Conservation (phyloP, 257 asterid genomes). For the Thymus mandschuricus region DNA sequence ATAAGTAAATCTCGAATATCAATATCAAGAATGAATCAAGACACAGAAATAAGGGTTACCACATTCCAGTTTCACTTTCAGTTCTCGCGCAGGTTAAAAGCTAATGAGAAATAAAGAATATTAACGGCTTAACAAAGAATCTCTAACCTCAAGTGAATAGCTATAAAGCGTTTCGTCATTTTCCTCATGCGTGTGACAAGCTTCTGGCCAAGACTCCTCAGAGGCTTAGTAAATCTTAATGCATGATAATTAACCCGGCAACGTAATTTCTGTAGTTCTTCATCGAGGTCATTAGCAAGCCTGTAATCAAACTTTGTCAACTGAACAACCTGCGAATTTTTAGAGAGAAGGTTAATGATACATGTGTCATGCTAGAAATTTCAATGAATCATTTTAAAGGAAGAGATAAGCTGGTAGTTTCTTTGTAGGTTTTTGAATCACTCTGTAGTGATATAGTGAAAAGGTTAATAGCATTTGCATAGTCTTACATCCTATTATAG, state of each 20-base stretch:
- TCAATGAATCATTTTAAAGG: conserved; percentile 14
- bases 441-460: background rate
- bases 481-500: conserved; percentile 11
- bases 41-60: background rate
- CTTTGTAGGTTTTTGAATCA: background rate
- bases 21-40: conserved; percentile 5
- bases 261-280: conserved; percentile 85
- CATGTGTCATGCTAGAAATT: conserved; percentile 25
- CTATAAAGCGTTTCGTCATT: conserved; percentile 84
- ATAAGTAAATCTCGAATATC: background rate
- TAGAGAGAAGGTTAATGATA: conserved; percentile 25
- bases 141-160: conserved; percentile 90
- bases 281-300: conserved; percentile 87
- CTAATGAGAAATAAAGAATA: conserved; percentile 18
- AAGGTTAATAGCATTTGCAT: background rate
- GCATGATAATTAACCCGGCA: conserved; percentile 97
- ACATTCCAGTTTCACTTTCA: conserved; percentile 15
- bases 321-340: conserved; percentile 86
- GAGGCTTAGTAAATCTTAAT: conserved; percentile 83
- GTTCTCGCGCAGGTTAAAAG: conserved; percentile 29
- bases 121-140: conserved; percentile 18
- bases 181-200: conserved; percentile 81
- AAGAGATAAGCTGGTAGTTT: conserved; percentile 1
- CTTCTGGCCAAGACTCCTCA: conserved; percentile 77
- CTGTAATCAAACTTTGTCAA: conserved; percentile 97